These are phyloP conservation scores for Gymnopus androsaceus DNA, from an alignment of 1,284 basidiomycete species.

Conservation along the genomic window DNA sequence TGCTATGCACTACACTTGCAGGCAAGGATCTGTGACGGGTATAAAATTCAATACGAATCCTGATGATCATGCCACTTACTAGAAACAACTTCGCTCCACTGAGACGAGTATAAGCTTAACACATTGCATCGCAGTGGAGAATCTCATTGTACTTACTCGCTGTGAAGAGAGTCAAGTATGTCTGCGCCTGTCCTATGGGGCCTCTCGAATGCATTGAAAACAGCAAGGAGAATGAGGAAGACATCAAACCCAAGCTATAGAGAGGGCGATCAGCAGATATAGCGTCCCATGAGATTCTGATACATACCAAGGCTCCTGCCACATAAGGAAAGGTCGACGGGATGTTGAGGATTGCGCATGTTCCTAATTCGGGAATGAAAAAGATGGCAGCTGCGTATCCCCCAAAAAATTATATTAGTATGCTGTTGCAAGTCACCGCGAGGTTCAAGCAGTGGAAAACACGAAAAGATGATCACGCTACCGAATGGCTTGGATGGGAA, in stretches of 20 bases:
- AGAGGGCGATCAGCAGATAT: not conserved
- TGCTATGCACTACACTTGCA: not conserved
- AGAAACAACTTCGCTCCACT: slow-evolving; percentile 10
- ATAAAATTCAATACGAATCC: not conserved
- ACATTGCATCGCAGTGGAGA: too few species aligned
- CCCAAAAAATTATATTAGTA: too few species aligned
- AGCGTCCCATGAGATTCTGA: not conserved
- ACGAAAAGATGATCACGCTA: too few species aligned
- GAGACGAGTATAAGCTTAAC: too few species aligned
- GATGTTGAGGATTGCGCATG: not conserved
- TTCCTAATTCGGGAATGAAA: not conserved
- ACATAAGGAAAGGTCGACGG: slow-evolving; percentile 4
- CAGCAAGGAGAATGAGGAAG: slow-evolving; percentile 3
- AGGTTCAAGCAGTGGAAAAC: too few species aligned
- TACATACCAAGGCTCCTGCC: slow-evolving; percentile 13
- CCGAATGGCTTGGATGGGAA: too few species aligned
- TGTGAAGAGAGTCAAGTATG: slow-evolving; percentile 6
- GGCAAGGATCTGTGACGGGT: not conserved
- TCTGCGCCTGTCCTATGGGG: slow-evolving; percentile 11
- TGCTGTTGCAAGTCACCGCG: too few species aligned
- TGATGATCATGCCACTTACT: not conserved
- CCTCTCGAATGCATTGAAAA: slow-evolving; percentile 10
- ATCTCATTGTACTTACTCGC: too few species aligned
- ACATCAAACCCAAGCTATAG: slow-evolving; percentile 8
- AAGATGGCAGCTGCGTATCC: slow-evolving; percentile 3